Conservation (phyloP, 371 early-diverging fungal genomes). For the Mucor lusitanicus region DNA sequence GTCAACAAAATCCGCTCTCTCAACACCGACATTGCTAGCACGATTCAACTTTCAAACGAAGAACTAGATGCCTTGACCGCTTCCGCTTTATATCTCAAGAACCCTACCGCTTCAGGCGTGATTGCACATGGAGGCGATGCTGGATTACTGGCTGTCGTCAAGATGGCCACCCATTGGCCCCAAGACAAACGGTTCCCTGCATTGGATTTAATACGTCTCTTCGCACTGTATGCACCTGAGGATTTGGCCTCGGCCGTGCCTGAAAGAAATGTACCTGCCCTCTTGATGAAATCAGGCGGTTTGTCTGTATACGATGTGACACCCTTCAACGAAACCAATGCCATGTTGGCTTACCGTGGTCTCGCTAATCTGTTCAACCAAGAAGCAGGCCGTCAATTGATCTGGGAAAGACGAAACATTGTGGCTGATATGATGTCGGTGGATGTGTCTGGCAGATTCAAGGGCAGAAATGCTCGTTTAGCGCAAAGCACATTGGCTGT, state of each 20-base stretch:
- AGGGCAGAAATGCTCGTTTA: slow-evolving; percentile 34
- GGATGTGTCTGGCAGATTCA: slow-evolving; percentile 29
- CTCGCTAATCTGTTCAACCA: slow-evolving; percentile 64
- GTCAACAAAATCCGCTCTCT: slow-evolving; percentile 72
- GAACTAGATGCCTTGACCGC: slow-evolving; percentile 42
- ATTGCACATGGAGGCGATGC: slow-evolving; percentile 18
- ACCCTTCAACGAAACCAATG: slow-evolving; percentile 52
- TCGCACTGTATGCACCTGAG: slow-evolving; percentile 55
- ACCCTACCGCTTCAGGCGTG: slow-evolving; percentile 24
- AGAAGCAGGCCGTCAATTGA: slow-evolving; percentile 36
- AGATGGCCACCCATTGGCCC: slow-evolving; percentile 63
- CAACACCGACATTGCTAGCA: slow-evolving; percentile 44
- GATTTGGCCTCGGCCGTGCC: slow-evolving; percentile 21
- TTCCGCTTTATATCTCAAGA: slow-evolving; percentile 38
- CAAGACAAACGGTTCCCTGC: slow-evolving; percentile 76
- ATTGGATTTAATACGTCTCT: slow-evolving; percentile 81
- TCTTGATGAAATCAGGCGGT: slow-evolving; percentile 41
- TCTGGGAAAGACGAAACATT: slow-evolving; percentile 37
- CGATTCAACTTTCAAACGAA: slow-evolving; percentile 25
- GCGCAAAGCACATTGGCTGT: slow-evolving; percentile 43
- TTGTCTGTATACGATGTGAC: slow-evolving; percentile 3
- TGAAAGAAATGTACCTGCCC: slow-evolving; percentile 15
- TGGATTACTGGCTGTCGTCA: slow-evolving; percentile 34
- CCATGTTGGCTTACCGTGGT: slow-evolving; percentile 70
- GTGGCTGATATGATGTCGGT: slow-evolving; percentile 29